Evolutionary conservation across 331 rosid genomes (phyloP).

Genomic region (Cydonia oblonga): DNA sequence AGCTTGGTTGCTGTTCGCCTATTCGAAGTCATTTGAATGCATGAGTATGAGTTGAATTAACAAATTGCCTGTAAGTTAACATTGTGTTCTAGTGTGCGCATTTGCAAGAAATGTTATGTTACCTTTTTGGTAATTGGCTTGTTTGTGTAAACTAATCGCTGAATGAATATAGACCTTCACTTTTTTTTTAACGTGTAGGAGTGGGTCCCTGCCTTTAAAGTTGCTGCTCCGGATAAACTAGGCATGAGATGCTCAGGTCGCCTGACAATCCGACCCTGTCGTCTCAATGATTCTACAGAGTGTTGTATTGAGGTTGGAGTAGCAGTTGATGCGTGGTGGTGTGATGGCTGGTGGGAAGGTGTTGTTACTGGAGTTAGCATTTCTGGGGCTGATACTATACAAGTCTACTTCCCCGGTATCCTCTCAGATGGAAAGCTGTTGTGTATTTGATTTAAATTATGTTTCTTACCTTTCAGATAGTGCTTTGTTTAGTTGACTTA

Average conservation of each 20-base stretch:
- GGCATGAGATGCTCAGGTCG: conserved; percentile 63
- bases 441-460: background rate
- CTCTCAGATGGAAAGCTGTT: background rate
- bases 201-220: conserved; percentile 53
- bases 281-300: conserved; percentile 26
- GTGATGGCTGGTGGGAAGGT: conserved; percentile 94
- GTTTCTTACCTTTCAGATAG: background rate
- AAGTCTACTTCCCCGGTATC: conserved; percentile 62
- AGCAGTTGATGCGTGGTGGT: conserved; percentile 73
- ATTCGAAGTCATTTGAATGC: background rate
- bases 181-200: conserved; percentile 40
- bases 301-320: conserved; percentile 42
- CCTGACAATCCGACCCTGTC: conserved; percentile 51
- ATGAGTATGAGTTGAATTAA: background rate
- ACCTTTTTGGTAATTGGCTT: background rate
- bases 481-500: background rate
- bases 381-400: conserved; percentile 35
- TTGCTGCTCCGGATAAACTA: conserved; percentile 60
- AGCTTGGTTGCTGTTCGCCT: background rate
- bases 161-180: background rate
- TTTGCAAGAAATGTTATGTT: background rate
- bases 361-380: conserved; percentile 35
- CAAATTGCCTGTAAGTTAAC: background rate
- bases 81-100: background rate
- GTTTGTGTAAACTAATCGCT: background rate